Conservation (phyloP, 768 basidiomycete genomes). For the Boletus patriciae region DNA sequence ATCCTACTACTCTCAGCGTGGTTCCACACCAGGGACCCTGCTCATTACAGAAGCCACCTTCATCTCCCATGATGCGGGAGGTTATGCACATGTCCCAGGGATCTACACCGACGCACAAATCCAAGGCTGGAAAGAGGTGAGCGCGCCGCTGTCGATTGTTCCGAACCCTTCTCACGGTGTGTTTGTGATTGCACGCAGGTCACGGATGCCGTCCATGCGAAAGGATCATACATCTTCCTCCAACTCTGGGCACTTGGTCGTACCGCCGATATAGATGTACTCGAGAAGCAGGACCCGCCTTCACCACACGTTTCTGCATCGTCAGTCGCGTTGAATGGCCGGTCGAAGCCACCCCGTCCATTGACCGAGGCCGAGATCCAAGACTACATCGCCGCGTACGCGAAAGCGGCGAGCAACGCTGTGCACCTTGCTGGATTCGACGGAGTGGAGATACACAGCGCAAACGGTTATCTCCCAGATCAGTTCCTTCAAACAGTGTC, state of each 20-base stretch:
- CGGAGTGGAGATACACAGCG: slow-evolving; percentile 40
- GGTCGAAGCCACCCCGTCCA: slow-evolving; percentile 14
- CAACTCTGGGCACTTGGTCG: slow-evolving; percentile 56
- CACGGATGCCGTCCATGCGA: slow-evolving; percentile 43
- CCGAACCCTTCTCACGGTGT: neutral
- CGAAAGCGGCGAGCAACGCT: slow-evolving; percentile 26
- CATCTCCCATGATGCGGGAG: neutral
- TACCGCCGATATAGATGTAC: slow-evolving; percentile 33
- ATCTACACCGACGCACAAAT: slow-evolving; percentile 46
- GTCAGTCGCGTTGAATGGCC: slow-evolving; percentile 22
- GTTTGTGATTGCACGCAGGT: slow-evolving; percentile 37
- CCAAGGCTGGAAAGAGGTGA: slow-evolving; percentile 46
- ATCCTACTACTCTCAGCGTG: no score
- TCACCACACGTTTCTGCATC: slow-evolving; percentile 38
- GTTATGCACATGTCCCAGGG: slow-evolving; percentile 29
- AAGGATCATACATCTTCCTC: neutral
- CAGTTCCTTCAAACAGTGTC: no score
- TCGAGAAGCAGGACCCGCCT: slow-evolving; percentile 31
- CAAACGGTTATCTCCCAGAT: neutral
- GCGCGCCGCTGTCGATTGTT: neutral
- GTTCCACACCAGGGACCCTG: neutral
- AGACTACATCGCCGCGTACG: slow-evolving; percentile 25
- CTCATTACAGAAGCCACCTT: neutral
- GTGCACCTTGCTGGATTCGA: slow-evolving; percentile 42
- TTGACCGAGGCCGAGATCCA: slow-evolving; percentile 33